Base-by-base conservation (phyloP, 2,329 filamentous ascomycete genomes). In the Acrodontium crateriforme region DNA sequence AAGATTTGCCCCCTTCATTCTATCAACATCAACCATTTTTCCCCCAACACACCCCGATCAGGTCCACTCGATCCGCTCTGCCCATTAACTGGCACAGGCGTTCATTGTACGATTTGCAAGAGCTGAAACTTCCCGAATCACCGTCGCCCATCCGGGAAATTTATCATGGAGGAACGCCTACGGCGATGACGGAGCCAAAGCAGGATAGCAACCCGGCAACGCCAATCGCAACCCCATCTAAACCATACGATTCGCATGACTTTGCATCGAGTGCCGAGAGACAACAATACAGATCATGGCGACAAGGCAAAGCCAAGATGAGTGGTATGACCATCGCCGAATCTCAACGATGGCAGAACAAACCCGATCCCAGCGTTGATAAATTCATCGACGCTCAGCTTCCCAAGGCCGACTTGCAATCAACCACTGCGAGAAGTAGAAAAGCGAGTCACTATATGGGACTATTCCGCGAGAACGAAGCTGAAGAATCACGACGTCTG, bases 381-480 rank as follows among this genome's bases (percentile, higher is more conserved):
- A 71, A 69, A 47, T 66, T 69, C 23, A 74, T 77, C 35, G 69
- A 75, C 48, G 72, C 71, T 11, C 73, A 69, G 16, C 46, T 76
- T 32, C 60, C 69, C 21, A 70, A 70, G 39, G 56, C 62, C 4
- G 71, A 75, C 41, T 56, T 53, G 9, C 54, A 54, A 14, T 52
- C 57, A 16, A 55, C 61, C 15, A 62, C 69, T 40, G 65, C 67
- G 24, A 63, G 72, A 34, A 75, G 70, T 47, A 63, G 72, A 31
- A 77, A 77, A 50, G 69, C 72, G 22, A 74, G 70, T 44, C 71
- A 76, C 43, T 74, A 72, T 41, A 54, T 77, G 29, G 69, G 72
- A 9, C 53, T 77, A 5, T 77, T 76, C 54, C 72, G 72, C 42
- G 69, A 73, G 36, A 71, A 71, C 33, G 69, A 70, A 29, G 59